Evolutionary conservation across 83 land plant species (phyloP), one percentile per base, ranked within the genome.

Genomic region (Isoetes engelmannii): DNA sequence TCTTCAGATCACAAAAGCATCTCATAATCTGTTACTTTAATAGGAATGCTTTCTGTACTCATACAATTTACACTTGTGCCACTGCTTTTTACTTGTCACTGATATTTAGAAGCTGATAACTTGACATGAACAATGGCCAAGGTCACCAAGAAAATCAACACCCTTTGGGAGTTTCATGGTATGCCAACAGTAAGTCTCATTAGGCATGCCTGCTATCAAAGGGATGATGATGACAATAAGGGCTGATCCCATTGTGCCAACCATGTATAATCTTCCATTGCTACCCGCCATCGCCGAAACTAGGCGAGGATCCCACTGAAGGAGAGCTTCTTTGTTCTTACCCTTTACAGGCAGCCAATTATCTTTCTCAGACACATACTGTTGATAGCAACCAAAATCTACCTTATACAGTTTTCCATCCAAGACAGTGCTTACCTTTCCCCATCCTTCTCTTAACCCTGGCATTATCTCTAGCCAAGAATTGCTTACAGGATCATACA

Each of bases 371-470:
- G 75, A 53, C 8, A 72, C 43, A 46, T 76, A 76, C 57, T 71
- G 54, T 42, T 76, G 76, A 59, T 76, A 71, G 61, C 79, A 63
- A 44, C 79, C 75, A 63, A 76, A 70, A 47, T 73, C 75, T 37
- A 65, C 18, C 7, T 66, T 65, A 46, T 76, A 76, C 45, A 76
- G 79, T 49, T 61, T 70, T 9, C 69, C 76, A 70, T 76, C 79
- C 69, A 76, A 48, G 17, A 71, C 68, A 44, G 79, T 72, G 77
- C 79, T 76, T n/a, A 69, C 70, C 20, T 72, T 76, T n/a, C 79
- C 75, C 79, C 75, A 76, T 54, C 79, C 79, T 28, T 21, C 13
- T 45, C n/a, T 47, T n/a, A 76, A 60, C 9, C 75, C 79, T 4
- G 79, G 75, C 47, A 53, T 71, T 19, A 76, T 71, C 45, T 71